Evolutionary conservation across 1,139 yeast species (phyloP).

Genomic region (Geotrichum europaeum): DNA sequence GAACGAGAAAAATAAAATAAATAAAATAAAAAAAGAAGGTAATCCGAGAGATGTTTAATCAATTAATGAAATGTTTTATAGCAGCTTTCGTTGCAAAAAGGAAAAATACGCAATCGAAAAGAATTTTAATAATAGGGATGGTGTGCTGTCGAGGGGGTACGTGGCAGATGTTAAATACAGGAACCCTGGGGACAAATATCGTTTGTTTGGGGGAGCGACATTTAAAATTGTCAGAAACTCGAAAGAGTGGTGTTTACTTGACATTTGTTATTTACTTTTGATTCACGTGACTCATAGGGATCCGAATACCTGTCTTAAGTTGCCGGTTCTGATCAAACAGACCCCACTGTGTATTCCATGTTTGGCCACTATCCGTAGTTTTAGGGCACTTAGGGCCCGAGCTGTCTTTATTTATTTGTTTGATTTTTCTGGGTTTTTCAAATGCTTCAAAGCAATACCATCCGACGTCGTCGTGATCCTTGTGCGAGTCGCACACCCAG

Average conservation of each 20-base stretch:
- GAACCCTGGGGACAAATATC: no score
- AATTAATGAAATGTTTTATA: not conserved
- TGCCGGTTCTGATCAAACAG: conserved; percentile 46
- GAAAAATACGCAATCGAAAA: not conserved
- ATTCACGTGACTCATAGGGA: conserved; percentile 2
- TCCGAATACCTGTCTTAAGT: conserved; percentile 33
- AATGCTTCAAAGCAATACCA: conserved; percentile 69
- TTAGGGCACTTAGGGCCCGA: no score
- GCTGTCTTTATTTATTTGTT: conserved; percentile 39
- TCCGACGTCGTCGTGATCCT: conserved; percentile 33
- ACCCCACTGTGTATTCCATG: conserved; percentile 74
- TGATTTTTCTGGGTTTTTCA: conserved; percentile 65
- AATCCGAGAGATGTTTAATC: not conserved
- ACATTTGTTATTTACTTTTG: no score
- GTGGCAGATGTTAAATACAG: not conserved
- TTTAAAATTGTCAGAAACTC: no score
- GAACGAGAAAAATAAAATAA: not conserved
- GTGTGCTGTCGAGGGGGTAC: not conserved
- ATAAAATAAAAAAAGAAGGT: not conserved
- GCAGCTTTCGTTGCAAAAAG: not conserved
- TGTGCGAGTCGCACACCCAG: conserved; percentile 46
- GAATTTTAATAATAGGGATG: not conserved
- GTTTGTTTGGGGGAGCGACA: no score
- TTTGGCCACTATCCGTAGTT: conserved; percentile 32
- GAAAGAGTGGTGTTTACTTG: no score